Base-by-base conservation (phyloP, 176 grass and related monocot species). In the Raddia guianensis region DNA sequence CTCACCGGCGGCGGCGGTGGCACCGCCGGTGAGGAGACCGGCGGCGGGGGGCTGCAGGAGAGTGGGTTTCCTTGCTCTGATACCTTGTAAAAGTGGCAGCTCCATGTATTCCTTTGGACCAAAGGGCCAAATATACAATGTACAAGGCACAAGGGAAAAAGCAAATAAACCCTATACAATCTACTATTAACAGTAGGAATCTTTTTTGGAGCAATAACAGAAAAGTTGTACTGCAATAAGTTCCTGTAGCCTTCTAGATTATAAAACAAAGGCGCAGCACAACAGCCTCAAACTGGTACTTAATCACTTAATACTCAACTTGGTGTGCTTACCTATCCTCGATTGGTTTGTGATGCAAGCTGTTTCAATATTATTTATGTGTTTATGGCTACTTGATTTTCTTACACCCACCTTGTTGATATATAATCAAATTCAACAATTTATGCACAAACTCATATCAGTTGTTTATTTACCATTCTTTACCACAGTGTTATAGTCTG, bases 401-500 rank as follows among this genome's bases (percentile, higher is more conserved):
- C 8, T 82, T 62, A 37, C 55, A 47, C 51, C 52, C 67, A 18
- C 37, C 37, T 5, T 40, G 37, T 19, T 78, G 62, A 42, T 71
- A 57, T 77, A 72, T 68, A 52, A 73, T 54, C 61, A 58, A 53
- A 12, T 46, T 20, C 47, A 74, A 27, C 37, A 72, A 51, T 48
- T 70, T 81, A 37, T 47, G 18, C 42, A 13, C 21, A 74, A 43
- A 63, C 56, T 20, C 63, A 21, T 75, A 63, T 63, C 33, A 79
- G 4, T 20, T 87, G 33, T 42, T 58, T 83, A 80, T 73, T 57
- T 66, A 66, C 68, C 12, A 45, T 84, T 79, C 3, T 46, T 88
- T 79, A 37, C 49, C 61, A 42, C 72, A 98, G 95, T 98, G 95
- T 61, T 75, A 93, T 66, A 98, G 86, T 85, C 81, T 98, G 72